Conservation (phyloP, 225 moss, liverwort and hornwort genomes). For the Thuidium tamariscinum region DNA sequence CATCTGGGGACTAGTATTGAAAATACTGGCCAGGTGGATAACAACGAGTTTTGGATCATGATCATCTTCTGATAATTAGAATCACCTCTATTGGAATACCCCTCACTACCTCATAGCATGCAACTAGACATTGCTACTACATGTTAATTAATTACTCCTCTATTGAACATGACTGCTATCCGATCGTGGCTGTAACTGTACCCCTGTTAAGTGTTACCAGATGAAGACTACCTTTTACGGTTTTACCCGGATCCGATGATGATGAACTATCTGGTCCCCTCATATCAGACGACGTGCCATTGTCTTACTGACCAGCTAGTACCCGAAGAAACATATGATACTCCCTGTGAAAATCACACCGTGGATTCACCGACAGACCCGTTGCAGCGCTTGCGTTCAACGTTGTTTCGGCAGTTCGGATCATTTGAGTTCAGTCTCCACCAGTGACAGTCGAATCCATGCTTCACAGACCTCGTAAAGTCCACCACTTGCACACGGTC, state of each 20-base stretch:
- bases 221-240: not conserved
- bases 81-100: conserved; percentile 23
- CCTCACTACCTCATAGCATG: conserved; percentile 9
- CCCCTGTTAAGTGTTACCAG: conserved; percentile 2
- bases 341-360: not conserved
- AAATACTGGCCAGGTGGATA: conserved; percentile 4
- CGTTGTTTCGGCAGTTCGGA: not conserved
- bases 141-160: not conserved
- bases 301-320: conserved; percentile 1
- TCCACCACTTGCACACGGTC: not conserved
- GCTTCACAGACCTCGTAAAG: not conserved
- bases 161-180: not conserved
- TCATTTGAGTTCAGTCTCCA: not conserved
- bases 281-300: not conserved
- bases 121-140: conserved; percentile 27
- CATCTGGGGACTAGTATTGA: not conserved
- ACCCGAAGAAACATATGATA: conserved; percentile 2
- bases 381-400: not conserved
- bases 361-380: not conserved
- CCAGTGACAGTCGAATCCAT: not conserved
- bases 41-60: conserved; percentile 10
- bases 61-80: not conserved
- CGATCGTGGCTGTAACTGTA: not conserved
- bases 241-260: not conserved
- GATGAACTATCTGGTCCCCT: not conserved